phyloP scores from a whole-genome alignment of 139 green algal species.

The Closterium sp. region DNA sequence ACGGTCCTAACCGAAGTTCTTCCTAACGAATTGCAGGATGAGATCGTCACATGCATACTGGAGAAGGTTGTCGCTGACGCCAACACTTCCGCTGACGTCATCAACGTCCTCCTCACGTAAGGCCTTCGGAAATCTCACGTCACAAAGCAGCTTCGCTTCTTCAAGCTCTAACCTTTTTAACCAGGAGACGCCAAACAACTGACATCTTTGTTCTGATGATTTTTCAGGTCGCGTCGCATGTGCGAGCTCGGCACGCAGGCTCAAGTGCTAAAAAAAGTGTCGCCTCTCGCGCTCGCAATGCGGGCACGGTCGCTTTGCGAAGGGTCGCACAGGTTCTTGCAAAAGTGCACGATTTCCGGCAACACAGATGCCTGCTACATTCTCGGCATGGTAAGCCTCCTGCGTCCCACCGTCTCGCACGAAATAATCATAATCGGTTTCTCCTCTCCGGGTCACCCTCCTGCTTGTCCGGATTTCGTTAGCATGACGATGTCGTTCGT shows the following conservation, averaged over 20 bases:
- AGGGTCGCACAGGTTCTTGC: background rate
- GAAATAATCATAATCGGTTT: background rate
- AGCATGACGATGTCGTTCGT: too few species aligned
- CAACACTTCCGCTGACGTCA: constrained; percentile 14
- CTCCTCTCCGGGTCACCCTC: too few species aligned
- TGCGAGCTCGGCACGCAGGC: background rate
- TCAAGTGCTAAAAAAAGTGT: background rate
- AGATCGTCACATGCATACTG: constrained; percentile 19
- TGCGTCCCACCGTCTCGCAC: background rate
- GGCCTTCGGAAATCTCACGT: background rate
- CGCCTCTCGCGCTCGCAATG: background rate
- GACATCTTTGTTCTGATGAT: background rate
- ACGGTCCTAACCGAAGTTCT: background rate
- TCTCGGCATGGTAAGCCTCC: constrained; percentile 31
- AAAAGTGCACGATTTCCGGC: constrained; percentile 10
- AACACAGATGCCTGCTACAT: constrained; percentile 37
- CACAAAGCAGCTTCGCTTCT: background rate
- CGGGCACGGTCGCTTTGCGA: background rate
- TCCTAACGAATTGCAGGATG: constrained; percentile 27
- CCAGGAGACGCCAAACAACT: background rate
- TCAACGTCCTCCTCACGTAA: constrained; percentile 25
- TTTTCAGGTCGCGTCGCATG: background rate
- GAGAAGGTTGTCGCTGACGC: background rate
- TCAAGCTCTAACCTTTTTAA: background rate
- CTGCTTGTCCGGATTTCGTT: too few species aligned